Evolutionary conservation across 176 grass and related monocot species (phyloP).

Genomic region (Carex myosuroides): DNA sequence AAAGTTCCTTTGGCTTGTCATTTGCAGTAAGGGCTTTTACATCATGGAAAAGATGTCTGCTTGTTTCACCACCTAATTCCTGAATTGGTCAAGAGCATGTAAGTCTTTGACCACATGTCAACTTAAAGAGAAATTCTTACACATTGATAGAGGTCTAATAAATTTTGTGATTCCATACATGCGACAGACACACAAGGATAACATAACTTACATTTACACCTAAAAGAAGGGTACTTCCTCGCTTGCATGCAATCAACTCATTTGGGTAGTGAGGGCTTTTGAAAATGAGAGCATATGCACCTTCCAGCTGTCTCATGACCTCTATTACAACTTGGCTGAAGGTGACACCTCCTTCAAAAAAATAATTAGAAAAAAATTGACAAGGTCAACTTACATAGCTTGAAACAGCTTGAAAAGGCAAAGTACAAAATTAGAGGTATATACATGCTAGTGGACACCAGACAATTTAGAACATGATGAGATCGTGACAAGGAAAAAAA

Average conservation of each 20-base stretch:
- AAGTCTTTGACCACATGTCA: neutral
- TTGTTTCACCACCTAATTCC: slow-evolving; percentile 60
- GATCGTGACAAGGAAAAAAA: neutral
- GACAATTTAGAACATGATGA: neutral
- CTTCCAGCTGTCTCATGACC: slow-evolving; percentile 97
- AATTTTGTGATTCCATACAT: neutral
- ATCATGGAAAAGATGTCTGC: slow-evolving; percentile 57
- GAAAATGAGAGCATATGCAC: slow-evolving; percentile 91
- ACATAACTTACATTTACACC: slow-evolving; percentile 70
- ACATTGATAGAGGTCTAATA: neutral
- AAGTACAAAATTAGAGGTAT: neutral
- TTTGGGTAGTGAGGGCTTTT: slow-evolving; percentile 93
- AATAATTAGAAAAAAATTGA: neutral
- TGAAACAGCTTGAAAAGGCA: neutral
- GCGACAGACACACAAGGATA: neutral
- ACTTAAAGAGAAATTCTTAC: neutral
- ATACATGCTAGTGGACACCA: neutral
- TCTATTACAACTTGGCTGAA: slow-evolving; percentile 93
- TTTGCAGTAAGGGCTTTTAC: slow-evolving; percentile 70
- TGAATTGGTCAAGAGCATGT: slow-evolving; percentile 23
- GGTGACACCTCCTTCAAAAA: slow-evolving; percentile 48
- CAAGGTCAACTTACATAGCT: neutral
- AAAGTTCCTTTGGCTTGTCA: slow-evolving; percentile 73
- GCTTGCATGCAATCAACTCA: slow-evolving; percentile 79
- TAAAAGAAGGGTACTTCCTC: slow-evolving; percentile 71